These are phyloP conservation scores for Cyclotella cryptica DNA, from an alignment of 108 stramenopile species.

Conservation along the genomic window DNA sequence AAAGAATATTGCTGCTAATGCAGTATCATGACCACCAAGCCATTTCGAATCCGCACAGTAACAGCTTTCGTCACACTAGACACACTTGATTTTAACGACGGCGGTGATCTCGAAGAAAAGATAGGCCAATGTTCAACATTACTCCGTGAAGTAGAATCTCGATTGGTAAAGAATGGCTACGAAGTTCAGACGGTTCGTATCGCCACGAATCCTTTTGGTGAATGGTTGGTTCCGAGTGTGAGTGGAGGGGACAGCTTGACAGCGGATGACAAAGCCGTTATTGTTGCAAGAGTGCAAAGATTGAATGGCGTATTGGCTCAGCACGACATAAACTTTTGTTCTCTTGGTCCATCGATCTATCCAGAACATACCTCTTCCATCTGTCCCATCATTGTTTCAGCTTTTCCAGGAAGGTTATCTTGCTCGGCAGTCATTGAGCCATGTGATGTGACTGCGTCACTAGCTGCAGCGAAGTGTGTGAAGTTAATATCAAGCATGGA, in stretches of 20 bases:
- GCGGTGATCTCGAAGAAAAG: constrained; percentile 19
- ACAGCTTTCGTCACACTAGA: constrained; percentile 56
- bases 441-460: constrained; percentile 50
- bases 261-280: background rate
- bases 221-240: constrained; percentile 58
- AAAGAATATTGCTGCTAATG: background rate
- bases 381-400: constrained; percentile 57
- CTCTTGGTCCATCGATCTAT: constrained; percentile 71
- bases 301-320: constrained; percentile 52
- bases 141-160: constrained; percentile 31
- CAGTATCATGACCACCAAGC: constrained; percentile 20
- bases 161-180: constrained; percentile 57
- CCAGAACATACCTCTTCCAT: constrained; percentile 40
- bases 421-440: constrained; percentile 65
- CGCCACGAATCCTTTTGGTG: constrained; percentile 88
- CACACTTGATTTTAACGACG: constrained; percentile 44
- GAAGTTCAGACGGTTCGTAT: constrained; percentile 84
- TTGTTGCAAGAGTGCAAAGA: constrained; percentile 31
- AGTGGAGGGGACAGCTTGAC: background rate
- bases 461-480: constrained; percentile 62
- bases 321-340: constrained; percentile 68
- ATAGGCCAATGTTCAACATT: constrained; percentile 32
- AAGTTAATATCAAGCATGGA: constrained; percentile 49
- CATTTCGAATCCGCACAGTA: constrained; percentile 57
- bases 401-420: constrained; percentile 57